Evolutionary conservation across 257 asterid genomes (phyloP), one percentile per base, ranked within the genome.

Genomic region (Anisodus tanguticus): DNA sequence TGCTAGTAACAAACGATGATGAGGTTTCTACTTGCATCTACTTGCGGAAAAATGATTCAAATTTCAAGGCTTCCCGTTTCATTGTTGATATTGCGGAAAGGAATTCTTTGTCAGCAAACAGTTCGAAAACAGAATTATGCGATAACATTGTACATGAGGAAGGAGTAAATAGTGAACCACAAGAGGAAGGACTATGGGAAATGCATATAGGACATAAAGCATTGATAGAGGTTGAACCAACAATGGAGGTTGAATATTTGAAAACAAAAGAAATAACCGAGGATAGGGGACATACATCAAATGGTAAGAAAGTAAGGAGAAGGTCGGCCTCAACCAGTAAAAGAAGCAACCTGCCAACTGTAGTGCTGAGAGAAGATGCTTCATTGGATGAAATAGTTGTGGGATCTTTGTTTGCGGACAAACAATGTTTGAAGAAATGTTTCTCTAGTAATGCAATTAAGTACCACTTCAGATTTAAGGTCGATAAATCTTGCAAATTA

Each of bases 31-130:
- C 81, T 22, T 76, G 81, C 81, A 76, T 76, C 26, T 76, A 76
- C 45, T 76, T 76, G 81, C 58, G 51, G 81, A 76, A 76, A 76
- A 76, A 51, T 76, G 81, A 76, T 76, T 7, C 81, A 76, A 76
- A 76, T 49, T 76, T 76, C 45, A 76, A 26, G 8, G 51, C 62
- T 51, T 76, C 81, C 63, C 81, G 81, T 76, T 76, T 76, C 81
- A 76, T 76, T 76, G 81, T 76, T 76, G 81, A 76, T 76, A 3
- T 76, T 51, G 81, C 0, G 2, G 81, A 26, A 76, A 51, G 17
- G 22, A 22, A 51, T 8, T 3, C 81, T 76, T 7, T 76, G 62
- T 51, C 69, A 8, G 69, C 15, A 19, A 63, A 63, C 6, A 22
- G 39, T 63, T 22, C 69, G 22, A 9, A 63, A 63, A 9, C 41